Conservation (phyloP, 768 basidiomycete species). For the Boletus rubropictus region DNA sequence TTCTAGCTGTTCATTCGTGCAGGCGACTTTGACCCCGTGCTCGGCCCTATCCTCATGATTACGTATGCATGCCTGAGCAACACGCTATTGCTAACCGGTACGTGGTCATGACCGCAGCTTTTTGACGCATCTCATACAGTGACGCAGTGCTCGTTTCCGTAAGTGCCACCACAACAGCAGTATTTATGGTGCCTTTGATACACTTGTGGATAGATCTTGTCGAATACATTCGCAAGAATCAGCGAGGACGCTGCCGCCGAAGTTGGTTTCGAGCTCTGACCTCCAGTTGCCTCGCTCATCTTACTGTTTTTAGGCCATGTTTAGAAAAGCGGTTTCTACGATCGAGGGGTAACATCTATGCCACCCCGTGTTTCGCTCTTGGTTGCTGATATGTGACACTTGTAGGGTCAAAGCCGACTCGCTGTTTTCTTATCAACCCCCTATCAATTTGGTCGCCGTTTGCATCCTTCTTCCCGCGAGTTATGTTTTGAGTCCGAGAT, state of each 20-base stretch:
- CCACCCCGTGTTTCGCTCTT: neutral
- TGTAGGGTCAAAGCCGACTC: constrained; percentile 80
- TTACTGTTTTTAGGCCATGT: constrained; percentile 66
- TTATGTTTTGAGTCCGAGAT: constrained; percentile 83
- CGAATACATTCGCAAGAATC: constrained; percentile 91
- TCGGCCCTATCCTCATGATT: constrained; percentile 89
- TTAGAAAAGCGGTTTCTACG: constrained; percentile 86
- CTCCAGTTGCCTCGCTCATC: neutral
- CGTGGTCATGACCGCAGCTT: constrained; percentile 18
- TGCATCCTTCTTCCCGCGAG: constrained; percentile 82
- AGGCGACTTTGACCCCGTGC: constrained; percentile 77
- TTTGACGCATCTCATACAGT: constrained; percentile 4
- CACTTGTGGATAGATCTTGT: constrained; percentile 63
- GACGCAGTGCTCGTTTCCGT: constrained; percentile 74
- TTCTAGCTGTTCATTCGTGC: constrained; percentile 6
- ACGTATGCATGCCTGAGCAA: constrained; percentile 90
- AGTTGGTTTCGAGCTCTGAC: constrained; percentile 35
- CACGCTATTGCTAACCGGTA: constrained; percentile 84
- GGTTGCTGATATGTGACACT: constrained; percentile 11
- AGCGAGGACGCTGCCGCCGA: constrained; percentile 91
- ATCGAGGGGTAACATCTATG: constrained; percentile 72
- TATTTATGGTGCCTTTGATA: neutral
- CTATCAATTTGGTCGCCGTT: constrained; percentile 84
- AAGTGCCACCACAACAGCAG: constrained; percentile 22
- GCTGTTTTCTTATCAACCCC: constrained; percentile 91